Evolutionary conservation across 768 basidiomycete species (phyloP).

Genomic region (Pholiota molesta): DNA sequence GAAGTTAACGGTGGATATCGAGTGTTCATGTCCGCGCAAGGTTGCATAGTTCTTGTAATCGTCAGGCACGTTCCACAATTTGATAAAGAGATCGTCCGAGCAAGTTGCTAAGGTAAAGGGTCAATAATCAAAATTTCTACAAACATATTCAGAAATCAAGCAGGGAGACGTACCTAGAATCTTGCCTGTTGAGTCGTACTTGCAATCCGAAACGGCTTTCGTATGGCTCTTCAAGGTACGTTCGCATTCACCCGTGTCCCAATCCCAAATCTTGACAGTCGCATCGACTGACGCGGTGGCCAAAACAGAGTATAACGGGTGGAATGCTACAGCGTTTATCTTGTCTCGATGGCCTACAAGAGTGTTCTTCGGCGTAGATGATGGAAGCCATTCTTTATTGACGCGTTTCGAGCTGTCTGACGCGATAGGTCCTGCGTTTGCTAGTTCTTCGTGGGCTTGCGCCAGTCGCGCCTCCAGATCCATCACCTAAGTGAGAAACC

Average conservation of each 20-base stretch:
- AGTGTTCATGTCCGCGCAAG: constrained; percentile 88
- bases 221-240: constrained; percentile 92
- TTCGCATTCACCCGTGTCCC: constrained; percentile 95
- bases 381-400: constrained; percentile 86
- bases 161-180: constrained; percentile 60
- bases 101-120: constrained; percentile 50
- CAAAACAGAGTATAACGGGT: constrained; percentile 80
- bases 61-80: constrained; percentile 89
- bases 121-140: constrained; percentile 11
- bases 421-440: constrained; percentile 46
- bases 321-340: constrained; percentile 82
- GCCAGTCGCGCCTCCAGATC: constrained; percentile 88
- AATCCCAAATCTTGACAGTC: constrained; percentile 94
- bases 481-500: constrained; percentile 69
- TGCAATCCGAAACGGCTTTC: constrained; percentile 83
- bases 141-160: neutral
- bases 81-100: constrained; percentile 89
- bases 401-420: constrained; percentile 51
- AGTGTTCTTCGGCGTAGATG: constrained; percentile 79
- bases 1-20: constrained; percentile 85
- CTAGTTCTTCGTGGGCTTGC: constrained; percentile 72
- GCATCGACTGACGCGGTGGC: constrained; percentile 89
- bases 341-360: constrained; percentile 76
- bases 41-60: constrained; percentile 92
- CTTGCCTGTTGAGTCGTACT: constrained; percentile 87